Evolutionary conservation across 805 yeast genomes (phyloP), one percentile per base, ranked within the genome.

Genomic region (Pichia scutulata): DNA sequence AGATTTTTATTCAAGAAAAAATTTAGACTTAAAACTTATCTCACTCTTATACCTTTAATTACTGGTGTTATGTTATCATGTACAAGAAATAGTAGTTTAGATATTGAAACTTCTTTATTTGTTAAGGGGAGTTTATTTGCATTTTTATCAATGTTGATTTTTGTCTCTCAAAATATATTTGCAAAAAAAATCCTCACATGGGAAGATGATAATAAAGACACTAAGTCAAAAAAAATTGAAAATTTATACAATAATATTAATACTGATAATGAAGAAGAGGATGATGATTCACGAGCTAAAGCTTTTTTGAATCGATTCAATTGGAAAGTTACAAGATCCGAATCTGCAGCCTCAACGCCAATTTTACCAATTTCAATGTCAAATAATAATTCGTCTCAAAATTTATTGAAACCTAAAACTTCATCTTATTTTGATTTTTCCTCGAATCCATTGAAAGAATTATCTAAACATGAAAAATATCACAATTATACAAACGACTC

Each of bases 41-140:
- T 83, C 47, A 86, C 98, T 1, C 71, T 92, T 60, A 58, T 84
- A 0, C 96, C 98, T 0, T 72, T 92, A 53, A 78, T 90, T 41
- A 48, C 75, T 26, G 99, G 99, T 18, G 96, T 92, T 52, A 88
- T 89, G 77, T 69, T 89, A 60, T 80, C 87, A 4, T 85, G 92
- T 63, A 76, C 82, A 51, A 73, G 76, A 42, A 70, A 71, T 44
- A 55, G 51, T 41, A 59, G 53, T 47, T 43, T 62, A 26, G 52
- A 60, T 14, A 54, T 59, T 39, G 59, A 63, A 16, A 60, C 59
- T 26, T 23, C 40, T 9, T 51, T 62, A 41, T 68, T 66, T 48
- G 59, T 57, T 44, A 63, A 57, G 33, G 84, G 84, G 2, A 67
- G 78, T 52, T 41, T 67, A 8, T 78, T 72, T 61, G 82, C 83